Conservation (phyloP, 148 eudicot genomes). For the Silene latifolia region DNA sequence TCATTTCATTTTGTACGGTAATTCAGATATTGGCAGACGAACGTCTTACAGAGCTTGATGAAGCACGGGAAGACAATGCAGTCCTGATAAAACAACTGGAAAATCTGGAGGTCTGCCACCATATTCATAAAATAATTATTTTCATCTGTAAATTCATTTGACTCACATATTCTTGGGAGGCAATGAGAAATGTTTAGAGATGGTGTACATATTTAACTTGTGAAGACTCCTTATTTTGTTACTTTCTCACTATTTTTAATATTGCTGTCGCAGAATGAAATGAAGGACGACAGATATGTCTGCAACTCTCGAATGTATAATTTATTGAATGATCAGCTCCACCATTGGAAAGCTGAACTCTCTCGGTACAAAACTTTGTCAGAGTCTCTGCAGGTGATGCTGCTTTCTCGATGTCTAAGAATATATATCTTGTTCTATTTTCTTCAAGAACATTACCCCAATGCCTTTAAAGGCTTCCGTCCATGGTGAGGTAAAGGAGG, state of each 20-base stretch:
- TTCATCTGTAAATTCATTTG: neutral
- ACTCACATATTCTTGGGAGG: neutral
- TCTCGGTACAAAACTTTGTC: slow-evolving; percentile 56
- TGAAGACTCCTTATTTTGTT: neutral
- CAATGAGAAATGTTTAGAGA: neutral
- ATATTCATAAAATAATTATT: neutral
- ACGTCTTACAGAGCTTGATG: slow-evolving; percentile 87
- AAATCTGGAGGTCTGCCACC: slow-evolving; percentile 63
- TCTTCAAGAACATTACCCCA: neutral
- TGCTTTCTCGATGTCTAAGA: slow-evolving; percentile 9
- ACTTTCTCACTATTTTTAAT: slow-evolving; percentile 12
- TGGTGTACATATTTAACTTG: slow-evolving; percentile 1
- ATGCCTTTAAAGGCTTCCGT: neutral
- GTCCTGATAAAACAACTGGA: slow-evolving; percentile 74
- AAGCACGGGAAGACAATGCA: slow-evolving; percentile 68
- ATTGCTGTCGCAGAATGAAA: slow-evolving; percentile 52
- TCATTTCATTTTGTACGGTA: neutral
- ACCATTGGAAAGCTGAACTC: slow-evolving; percentile 81
- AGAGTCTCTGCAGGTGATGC: slow-evolving; percentile 77
- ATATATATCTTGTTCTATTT: neutral
- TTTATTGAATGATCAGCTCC: slow-evolving; percentile 82
- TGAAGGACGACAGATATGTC: slow-evolving; percentile 65
- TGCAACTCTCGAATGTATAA: slow-evolving; percentile 66
- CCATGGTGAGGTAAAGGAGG: neutral
- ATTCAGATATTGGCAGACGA: slow-evolving; percentile 80